Percentiles rank a stretch among this genome's conserved stretches.
These are phyloP conservation scores for Fusarium sp. DNA, from an alignment of 2,329 filamentous ascomycete species.

Conservation along the genomic window DNA sequence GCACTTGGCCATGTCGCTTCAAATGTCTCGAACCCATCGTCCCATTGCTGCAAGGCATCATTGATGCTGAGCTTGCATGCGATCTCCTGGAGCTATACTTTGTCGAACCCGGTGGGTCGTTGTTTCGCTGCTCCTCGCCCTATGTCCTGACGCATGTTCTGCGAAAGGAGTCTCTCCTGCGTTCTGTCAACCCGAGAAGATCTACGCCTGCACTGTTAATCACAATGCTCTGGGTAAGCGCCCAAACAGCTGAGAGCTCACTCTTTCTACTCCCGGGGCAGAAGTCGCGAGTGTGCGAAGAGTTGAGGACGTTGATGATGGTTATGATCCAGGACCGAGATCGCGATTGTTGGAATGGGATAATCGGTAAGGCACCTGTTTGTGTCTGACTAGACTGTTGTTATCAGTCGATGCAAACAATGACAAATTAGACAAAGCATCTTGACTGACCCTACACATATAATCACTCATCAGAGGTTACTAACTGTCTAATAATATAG, in stretches of 20 bases:
- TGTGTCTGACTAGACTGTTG: too few species aligned
- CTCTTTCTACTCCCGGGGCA: conserved; percentile 59
- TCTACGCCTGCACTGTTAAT: conserved; percentile 62
- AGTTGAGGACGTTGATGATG: conserved; percentile 55
- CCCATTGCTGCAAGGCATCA: conserved; percentile 56
- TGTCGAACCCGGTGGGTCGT: conserved; percentile 60
- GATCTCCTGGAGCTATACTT: conserved; percentile 66
- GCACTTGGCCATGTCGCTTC: conserved; percentile 49
- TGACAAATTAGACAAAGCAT: too few species aligned
- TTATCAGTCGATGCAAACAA: too few species aligned
- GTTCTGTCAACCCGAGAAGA: conserved; percentile 57
- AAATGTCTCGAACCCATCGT: conserved; percentile 59
- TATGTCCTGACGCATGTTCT: conserved; percentile 65
- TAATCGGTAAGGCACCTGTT: neutral
- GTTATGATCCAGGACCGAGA: conserved; percentile 55
- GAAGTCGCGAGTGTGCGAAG: conserved; percentile 58
- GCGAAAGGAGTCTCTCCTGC: conserved; percentile 60
- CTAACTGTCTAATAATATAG: neutral
- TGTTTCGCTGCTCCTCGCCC: conserved; percentile 62
- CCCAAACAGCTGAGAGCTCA: conserved; percentile 63
- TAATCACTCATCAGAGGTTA: neutral
- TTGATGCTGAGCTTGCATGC: conserved; percentile 54
- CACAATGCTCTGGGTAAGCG: conserved; percentile 64
- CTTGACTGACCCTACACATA: too few species aligned
- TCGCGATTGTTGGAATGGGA: conserved; percentile 46